Base-by-base conservation (phyloP, 768 basidiomycete genomes). In the Xanthoconium purpureum region DNA sequence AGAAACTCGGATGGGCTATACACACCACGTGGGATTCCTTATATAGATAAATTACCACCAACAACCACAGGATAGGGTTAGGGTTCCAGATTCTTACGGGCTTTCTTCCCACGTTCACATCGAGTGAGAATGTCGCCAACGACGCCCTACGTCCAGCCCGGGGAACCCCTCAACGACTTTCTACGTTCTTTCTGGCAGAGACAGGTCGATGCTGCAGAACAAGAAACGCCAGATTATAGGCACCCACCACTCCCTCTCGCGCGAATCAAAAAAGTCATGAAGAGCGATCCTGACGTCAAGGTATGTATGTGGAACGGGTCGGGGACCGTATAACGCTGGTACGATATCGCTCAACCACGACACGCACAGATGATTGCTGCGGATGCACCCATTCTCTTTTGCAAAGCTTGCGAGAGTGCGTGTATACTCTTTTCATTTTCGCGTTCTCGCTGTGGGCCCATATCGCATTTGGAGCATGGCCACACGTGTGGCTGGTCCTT, bases 251-350 rank as follows among this genome's bases (percentile, higher is more conserved):
- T 98, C 12, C 96, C 96, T 5, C 77, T 99, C 32, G 97, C 97
- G 17, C 78, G 97, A 69, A 97, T 98, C 66, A 98, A 98, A 80
- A 98, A 98, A 72, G 96, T 98, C 55, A 97, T 98, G 92, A 98
- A 98, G 80, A 95, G 89, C 71, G 94, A 94, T 75, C 91, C 93
- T 4, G 93, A 95, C 64, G 93, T 98, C 60, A 94, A 94, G 83
- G 94, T 96, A 69, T 67, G 84, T 68, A 44, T 2, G 24, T 24
- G 24, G 24, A 24, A 24, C 24, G 4, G 24, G 24, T 24, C 24
- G 24, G 24, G 24, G 24, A 24, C 24, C 24, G 24, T 24, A 4
- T 24, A 24, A 24, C 24, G 24, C 24, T 24, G 24, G 37, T 32
- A 14, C 10, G 50, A 62, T 44, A 30, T 20, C 20, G 28, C 29